Evolutionary conservation across 148 eudicot genomes (phyloP).

Genomic region (Camellia japonica): DNA sequence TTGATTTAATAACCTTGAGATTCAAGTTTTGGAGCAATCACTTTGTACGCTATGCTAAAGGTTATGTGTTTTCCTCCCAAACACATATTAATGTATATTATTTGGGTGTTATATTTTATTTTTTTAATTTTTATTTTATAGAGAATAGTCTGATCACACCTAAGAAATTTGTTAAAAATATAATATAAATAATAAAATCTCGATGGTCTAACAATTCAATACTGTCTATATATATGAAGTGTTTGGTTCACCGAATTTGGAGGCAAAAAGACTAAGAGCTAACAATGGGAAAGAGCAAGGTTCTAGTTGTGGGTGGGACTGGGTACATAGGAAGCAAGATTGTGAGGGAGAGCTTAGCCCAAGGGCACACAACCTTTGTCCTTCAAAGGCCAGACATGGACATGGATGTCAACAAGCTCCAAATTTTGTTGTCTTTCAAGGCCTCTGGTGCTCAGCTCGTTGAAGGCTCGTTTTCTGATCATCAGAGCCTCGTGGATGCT

Average conservation of each 20-base stretch:
- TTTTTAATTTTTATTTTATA: too few species aligned
- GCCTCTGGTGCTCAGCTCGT: slow-evolving; percentile 33
- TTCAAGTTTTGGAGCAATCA: too few species aligned
- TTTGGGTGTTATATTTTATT: too few species aligned
- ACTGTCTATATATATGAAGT: not conserved
- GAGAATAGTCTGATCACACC: too few species aligned
- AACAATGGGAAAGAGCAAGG: slow-evolving; percentile 41
- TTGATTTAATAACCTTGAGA: too few species aligned
- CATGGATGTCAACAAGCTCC: slow-evolving; percentile 42
- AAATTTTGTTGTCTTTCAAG: slow-evolving; percentile 41
- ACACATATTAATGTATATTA: too few species aligned
- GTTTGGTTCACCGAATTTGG: not conserved
- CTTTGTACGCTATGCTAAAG: too few species aligned
- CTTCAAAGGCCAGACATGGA: slow-evolving; percentile 39
- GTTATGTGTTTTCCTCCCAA: too few species aligned
- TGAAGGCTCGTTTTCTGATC: slow-evolving; percentile 57
- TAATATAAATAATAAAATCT: too few species aligned
- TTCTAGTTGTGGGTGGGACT: slow-evolving; percentile 53
- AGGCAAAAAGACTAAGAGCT: not conserved
- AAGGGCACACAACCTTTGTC: slow-evolving; percentile 48
- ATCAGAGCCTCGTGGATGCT: slow-evolving; percentile 67
- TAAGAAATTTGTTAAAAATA: too few species aligned
- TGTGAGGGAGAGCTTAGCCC: slow-evolving; percentile 47
- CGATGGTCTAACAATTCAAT: too few species aligned
- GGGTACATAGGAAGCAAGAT: slow-evolving; percentile 54